Evolutionary conservation across 1,284 basidiomycete genomes (phyloP).

Genomic region (Leucoagaricus sp.): DNA sequence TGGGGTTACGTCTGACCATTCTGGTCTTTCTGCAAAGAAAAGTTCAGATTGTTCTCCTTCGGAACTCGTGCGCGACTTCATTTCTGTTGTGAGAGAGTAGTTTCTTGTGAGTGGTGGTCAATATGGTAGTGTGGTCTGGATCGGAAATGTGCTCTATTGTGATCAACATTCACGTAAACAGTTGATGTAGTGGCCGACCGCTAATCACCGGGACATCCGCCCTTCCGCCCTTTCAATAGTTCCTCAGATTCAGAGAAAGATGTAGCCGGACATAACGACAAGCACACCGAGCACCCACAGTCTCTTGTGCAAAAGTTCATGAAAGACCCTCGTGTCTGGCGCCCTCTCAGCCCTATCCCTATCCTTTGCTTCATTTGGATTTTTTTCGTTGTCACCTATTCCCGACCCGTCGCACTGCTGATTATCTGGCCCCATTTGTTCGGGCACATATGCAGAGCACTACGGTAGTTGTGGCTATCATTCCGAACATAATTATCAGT

Average conservation of each 20-base stretch:
- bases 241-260: background rate
- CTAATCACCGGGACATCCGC: too few relatives aligned
- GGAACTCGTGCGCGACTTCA: background rate
- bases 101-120: too few relatives aligned
- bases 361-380: background rate
- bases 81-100: too few relatives aligned
- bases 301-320: too few relatives aligned
- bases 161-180: too few relatives aligned
- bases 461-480: conserved; percentile 6
- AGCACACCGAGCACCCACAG: background rate
- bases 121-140: too few relatives aligned
- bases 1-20: conserved; percentile 82
- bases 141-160: too few relatives aligned
- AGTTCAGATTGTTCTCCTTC: conserved; percentile 16
- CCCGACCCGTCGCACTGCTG: conserved; percentile 1
- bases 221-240: too few relatives aligned
- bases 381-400: conserved; percentile 4
- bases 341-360: background rate
- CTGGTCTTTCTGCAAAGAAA: conserved; percentile 63
- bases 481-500: background rate
- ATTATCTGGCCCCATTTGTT: background rate
- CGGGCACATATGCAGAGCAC: background rate
- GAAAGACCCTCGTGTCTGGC: conserved; percentile 2
- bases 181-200: too few relatives aligned
- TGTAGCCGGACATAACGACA: too few relatives aligned